Evolutionary conservation across 108 stramenopile species (phyloP).

Genomic region (Seminavis robusta): DNA sequence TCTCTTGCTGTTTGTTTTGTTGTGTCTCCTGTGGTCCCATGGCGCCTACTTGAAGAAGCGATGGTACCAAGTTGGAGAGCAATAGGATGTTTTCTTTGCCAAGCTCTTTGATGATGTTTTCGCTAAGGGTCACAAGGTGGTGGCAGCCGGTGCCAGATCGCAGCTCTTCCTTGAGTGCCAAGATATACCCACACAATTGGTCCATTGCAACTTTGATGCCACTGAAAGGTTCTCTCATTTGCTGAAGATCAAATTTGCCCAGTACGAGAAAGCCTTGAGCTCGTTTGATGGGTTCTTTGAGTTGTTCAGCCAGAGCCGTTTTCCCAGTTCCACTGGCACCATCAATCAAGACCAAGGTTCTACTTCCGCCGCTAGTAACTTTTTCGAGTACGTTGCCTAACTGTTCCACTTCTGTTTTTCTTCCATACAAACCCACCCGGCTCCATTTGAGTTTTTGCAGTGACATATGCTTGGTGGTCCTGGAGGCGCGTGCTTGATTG

Average conservation of each 20-base stretch:
- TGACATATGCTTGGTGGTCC: no score
- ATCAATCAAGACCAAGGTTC: slow-evolving; percentile 1
- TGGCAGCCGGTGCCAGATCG: no score
- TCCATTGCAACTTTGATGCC: slow-evolving; percentile 6
- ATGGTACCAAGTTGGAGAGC: no score
- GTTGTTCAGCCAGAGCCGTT: neutral
- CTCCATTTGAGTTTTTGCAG: no score
- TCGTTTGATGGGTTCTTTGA: neutral
- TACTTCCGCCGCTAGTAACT: no score
- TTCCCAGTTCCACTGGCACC: slow-evolving; percentile 12
- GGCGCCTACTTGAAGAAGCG: neutral
- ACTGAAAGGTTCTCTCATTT: slow-evolving; percentile 6
- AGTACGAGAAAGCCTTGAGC: neutral
- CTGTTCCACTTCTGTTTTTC: no score
- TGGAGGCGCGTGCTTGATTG: no score
- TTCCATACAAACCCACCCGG: no score
- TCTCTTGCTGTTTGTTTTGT: neutral
- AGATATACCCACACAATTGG: neutral
- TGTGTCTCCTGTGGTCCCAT: neutral
- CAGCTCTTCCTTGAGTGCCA: no score
- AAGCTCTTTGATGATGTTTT: neutral
- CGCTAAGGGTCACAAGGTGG: neutral
- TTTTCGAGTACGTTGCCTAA: no score
- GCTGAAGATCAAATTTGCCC: slow-evolving; percentile 13
- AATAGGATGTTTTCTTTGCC: neutral